Percentiles rank a stretch among this genome's conserved stretches.
Conservation (phyloP, 495 filamentous ascomycete species). For the Cladorrhinum samala region DNA sequence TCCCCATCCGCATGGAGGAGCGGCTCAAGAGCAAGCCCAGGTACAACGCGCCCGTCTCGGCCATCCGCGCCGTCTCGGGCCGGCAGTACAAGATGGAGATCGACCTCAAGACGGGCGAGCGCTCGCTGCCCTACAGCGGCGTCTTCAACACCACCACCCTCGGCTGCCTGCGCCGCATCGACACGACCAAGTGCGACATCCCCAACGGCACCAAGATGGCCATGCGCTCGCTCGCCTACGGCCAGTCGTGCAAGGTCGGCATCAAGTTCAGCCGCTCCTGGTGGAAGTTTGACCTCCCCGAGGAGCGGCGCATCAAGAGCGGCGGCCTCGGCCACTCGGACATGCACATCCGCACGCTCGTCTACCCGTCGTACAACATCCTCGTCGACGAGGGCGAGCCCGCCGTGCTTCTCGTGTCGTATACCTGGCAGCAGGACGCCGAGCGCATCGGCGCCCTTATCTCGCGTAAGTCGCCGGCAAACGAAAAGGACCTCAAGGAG, state of each 20-base stretch:
- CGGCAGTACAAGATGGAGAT: too few species aligned
- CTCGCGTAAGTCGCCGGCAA: constrained; percentile 16
- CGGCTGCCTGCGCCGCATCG: constrained; percentile 23
- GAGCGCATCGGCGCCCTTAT: constrained; percentile 32
- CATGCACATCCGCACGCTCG: constrained; percentile 31
- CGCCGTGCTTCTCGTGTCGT: constrained; percentile 36
- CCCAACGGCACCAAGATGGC: constrained; percentile 3
- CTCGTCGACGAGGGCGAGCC: constrained; percentile 20
- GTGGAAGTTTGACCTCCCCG: constrained; percentile 20
- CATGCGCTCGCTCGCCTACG: constrained; percentile 28
- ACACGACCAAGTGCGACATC: constrained; percentile 18
- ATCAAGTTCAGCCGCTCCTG: constrained; percentile 28
- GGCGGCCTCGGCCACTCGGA: constrained; percentile 35
- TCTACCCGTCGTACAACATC: constrained; percentile 42
- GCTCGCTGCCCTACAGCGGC: too few species aligned
- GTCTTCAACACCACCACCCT: constrained; percentile 30
- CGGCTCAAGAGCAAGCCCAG: neutral
- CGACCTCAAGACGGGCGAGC: too few species aligned
- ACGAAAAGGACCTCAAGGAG: constrained; percentile 4
- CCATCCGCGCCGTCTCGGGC: too few species aligned
- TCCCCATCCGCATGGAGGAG: constrained; percentile 4
- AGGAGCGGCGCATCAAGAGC: neutral
- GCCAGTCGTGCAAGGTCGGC: constrained; percentile 26
- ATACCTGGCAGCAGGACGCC: constrained; percentile 40
- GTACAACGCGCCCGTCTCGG: constrained; percentile 24